Base-by-base conservation (phyloP, 106 monocot genomes). In the Acorus gramineus region DNA sequence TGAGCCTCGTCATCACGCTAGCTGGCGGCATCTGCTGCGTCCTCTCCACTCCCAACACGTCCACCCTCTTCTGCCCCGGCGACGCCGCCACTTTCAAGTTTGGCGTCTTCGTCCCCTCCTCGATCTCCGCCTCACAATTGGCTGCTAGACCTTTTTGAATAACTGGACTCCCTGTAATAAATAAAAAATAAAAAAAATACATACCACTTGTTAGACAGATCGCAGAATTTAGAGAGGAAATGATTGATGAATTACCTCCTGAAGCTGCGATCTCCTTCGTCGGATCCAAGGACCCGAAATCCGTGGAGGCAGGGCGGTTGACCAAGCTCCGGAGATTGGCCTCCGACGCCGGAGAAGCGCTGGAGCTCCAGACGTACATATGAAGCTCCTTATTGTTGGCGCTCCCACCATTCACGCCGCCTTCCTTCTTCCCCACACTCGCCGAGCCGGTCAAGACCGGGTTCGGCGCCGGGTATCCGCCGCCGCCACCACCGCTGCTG, bases 351-450 rank as follows among this genome's bases (percentile, higher is more conserved):
- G 88, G 88, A 4, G 88, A 88, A 2, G 84, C 88, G 59, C 73
- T 84, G 11, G 88, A 88, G 75, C 88, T 88, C 88, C 88, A 88
- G 42, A 88, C 84, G 60, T 77, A 88, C 88, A 88, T 84, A 58
- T 88, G 88, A 5, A 84, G 73, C 61, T 88, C 88, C 73, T 84
- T 28, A 28, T 28, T 88, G 28, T 74, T 77, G 2, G 71, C 55
- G 57, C 67, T 62, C 14, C 56, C 66, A 28, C 56, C 58, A 57
- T 28, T 28, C 28, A 28, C 28, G 6, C 56, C 54, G 4, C 53
- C 62, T 52, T 56, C 62, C 55, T 56, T 61, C 52, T 44, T 61
- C 2, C 14, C 59, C 2, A 44, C 60, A 11, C 14, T 42, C 1
- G 4, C 71, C 10, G 72, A 5, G 4, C 78, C 72, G 7, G 72